Evolutionary conservation across 768 basidiomycete genomes (phyloP).

Genomic region (Trametes gibbosa): DNA sequence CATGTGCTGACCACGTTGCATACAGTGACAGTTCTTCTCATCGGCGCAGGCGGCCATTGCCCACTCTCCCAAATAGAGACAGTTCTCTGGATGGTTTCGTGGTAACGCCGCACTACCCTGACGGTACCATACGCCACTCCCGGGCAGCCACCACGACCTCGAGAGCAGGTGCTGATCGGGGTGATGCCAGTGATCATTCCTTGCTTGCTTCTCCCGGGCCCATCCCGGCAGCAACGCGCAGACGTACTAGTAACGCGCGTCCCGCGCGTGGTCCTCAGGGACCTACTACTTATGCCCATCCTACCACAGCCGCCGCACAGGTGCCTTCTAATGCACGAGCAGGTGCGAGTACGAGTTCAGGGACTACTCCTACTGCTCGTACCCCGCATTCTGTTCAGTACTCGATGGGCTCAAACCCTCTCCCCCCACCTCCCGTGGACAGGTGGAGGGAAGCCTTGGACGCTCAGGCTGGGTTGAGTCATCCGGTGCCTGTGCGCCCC

Average conservation of each 20-base stretch:
- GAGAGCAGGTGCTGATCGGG: background rate
- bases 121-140: background rate
- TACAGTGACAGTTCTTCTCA: no score
- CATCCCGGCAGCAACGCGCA: background rate
- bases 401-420: background rate
- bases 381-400: background rate
- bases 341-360: background rate
- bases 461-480: background rate
- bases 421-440: background rate
- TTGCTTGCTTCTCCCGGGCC: background rate
- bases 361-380: background rate
- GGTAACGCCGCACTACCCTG: background rate
- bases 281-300: background rate
- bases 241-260: background rate
- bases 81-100: background rate
- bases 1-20: no score
- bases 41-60: background rate
- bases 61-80: background rate
- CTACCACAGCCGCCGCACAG: background rate
- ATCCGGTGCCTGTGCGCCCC: background rate
- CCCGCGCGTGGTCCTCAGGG: background rate
- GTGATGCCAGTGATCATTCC: background rate
- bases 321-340: background rate
- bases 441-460: background rate
- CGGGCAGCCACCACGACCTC: background rate